Conservation (phyloP, 306 rosid genomes). For the Ammopiptanthus mongolicus region DNA sequence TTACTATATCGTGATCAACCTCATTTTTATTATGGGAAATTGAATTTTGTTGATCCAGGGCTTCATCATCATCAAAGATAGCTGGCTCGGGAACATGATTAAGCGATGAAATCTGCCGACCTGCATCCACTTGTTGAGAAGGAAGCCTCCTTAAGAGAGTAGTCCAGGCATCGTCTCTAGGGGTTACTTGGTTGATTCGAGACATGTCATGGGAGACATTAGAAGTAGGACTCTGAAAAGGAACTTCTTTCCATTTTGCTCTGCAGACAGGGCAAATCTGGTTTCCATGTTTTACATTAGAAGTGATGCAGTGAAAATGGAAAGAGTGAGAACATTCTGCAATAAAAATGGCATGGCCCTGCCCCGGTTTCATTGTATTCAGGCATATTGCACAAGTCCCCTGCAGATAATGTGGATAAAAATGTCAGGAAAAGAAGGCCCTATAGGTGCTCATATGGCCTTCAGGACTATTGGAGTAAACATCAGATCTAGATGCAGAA, state of each 20-base stretch:
- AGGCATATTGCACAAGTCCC: constrained; percentile 89
- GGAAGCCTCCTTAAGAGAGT: constrained; percentile 49
- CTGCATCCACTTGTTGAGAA: constrained; percentile 40
- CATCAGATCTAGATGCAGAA: background rate
- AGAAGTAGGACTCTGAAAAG: constrained; percentile 61
- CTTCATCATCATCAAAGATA: constrained; percentile 76
- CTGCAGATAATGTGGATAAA: constrained; percentile 41
- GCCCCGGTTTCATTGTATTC: constrained; percentile 73
- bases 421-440: constrained; percentile 23
- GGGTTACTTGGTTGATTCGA: constrained; percentile 36
- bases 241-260: constrained; percentile 94
- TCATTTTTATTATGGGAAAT: constrained; percentile 28
- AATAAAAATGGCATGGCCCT: constrained; percentile 91
- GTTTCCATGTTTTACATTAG: constrained; percentile 94
- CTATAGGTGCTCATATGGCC: background rate
- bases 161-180: constrained; percentile 60
- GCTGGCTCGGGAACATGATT: constrained; percentile 60
- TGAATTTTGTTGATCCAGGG: constrained; percentile 52
- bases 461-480: background rate
- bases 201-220: constrained; percentile 37
- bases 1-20: constrained; percentile 24
- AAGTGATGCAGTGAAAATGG: constrained; percentile 91
- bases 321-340: constrained; percentile 98
- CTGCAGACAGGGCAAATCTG: constrained; percentile 92
- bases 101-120: constrained; percentile 46